Conservation (phyloP, 2,329 filamentous ascomycete species). For the Neonectria neomacrospora region DNA sequence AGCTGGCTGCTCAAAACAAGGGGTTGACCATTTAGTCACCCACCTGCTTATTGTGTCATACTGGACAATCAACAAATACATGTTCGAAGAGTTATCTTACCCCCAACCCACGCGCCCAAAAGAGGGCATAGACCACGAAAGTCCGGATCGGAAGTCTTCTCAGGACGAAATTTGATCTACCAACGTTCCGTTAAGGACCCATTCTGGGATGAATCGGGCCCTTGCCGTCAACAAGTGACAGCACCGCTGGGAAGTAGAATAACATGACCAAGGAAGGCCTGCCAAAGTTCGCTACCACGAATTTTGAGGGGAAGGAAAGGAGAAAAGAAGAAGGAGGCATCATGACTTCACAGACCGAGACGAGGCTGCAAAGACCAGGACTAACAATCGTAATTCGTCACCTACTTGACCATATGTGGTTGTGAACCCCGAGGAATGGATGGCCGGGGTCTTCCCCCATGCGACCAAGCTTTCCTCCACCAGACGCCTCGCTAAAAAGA, state of each 20-base stretch:
- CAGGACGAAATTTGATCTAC: slow-evolving; percentile 63
- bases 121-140: slow-evolving; percentile 40
- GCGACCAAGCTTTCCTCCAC: slow-evolving; percentile 39
- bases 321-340: not conserved
- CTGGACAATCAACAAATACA: slow-evolving; percentile 24
- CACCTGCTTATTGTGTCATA: not conserved
- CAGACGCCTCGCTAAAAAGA: slow-evolving; percentile 52
- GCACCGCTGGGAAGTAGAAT: slow-evolving; percentile 71
- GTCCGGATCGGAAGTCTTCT: slow-evolving; percentile 53
- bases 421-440: slow-evolving; percentile 29
- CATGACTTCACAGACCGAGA: slow-evolving; percentile 21
- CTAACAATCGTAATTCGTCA: slow-evolving; percentile 41
- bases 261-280: slow-evolving; percentile 1
- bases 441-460: slow-evolving; percentile 29
- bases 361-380: slow-evolving; percentile 26
- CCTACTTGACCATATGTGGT: slow-evolving; percentile 39
- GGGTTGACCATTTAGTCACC: not conserved
- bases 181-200: slow-evolving; percentile 86
- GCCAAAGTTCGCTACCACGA: slow-evolving; percentile 1
- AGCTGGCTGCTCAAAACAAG: no score
- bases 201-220: slow-evolving; percentile 74
- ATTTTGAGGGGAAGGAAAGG: not conserved
- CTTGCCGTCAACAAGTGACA: slow-evolving; percentile 78
- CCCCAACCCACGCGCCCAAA: slow-evolving; percentile 48
- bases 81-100: slow-evolving; percentile 58